Conservation (phyloP, 108 stramenopile species). For the Asterionellopsis glacialis region DNA sequence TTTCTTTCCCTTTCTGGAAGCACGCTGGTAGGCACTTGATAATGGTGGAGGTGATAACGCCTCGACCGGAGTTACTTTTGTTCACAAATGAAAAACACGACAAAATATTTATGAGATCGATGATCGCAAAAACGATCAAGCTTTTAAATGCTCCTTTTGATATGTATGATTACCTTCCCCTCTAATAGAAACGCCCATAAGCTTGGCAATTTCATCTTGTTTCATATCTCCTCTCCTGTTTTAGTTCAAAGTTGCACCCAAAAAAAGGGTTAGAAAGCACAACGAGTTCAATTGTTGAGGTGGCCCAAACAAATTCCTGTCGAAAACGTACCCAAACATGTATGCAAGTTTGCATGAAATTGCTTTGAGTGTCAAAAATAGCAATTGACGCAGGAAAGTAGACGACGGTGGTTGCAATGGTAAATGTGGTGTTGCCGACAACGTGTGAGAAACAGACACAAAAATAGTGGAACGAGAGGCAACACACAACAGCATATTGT, state of each 20-base stretch:
- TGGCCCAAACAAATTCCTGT: too few species aligned
- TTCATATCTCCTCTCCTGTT: slow-evolving; percentile 45
- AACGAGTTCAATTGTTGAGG: too few species aligned
- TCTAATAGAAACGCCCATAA: slow-evolving; percentile 69
- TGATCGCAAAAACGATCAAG: not conserved
- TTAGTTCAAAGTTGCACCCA: too few species aligned
- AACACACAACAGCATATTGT: too few species aligned
- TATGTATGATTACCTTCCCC: slow-evolving; percentile 41
- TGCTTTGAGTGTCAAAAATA: slow-evolving; percentile 97
- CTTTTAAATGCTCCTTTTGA: not conserved
- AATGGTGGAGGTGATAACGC: slow-evolving; percentile 62
- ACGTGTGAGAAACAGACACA: too few species aligned
- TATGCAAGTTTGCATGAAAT: slow-evolving; percentile 87
- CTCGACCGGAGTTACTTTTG: slow-evolving; percentile 44
- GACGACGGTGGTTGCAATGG: too few species aligned
- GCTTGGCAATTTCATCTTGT: slow-evolving; percentile 42
- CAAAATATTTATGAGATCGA: not conserved
- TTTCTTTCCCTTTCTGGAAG: slow-evolving; percentile 10
- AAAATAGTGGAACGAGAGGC: too few species aligned
- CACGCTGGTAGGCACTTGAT: slow-evolving; percentile 56
- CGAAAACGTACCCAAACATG: slow-evolving; percentile 70
- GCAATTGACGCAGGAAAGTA: too few species aligned
- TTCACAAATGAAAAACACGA: not conserved
- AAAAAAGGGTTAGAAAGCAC: too few species aligned
- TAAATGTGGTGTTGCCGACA: too few species aligned